phyloP scores from a whole-genome alignment of 2,329 filamentous ascomycete genomes.

The Fusarium piperis region DNA sequence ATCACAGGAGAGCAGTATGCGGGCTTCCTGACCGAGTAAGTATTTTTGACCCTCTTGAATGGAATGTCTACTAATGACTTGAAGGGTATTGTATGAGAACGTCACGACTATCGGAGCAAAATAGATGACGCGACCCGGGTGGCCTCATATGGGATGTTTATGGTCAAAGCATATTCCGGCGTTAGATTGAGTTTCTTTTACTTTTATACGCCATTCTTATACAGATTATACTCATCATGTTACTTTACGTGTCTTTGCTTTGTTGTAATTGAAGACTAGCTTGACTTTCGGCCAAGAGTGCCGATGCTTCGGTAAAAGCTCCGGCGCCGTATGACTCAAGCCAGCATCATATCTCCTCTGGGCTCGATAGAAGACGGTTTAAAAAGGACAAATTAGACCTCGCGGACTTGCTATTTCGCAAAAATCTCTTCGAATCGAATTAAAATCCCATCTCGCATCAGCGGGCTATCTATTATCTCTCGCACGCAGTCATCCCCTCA shows the following conservation, averaged over 20 bases:
- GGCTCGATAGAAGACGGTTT: background rate
- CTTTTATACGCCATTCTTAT: background rate
- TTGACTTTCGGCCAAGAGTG: background rate
- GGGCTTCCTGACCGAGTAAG: conserved; percentile 7
- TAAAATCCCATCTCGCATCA: no score
- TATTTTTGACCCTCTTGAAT: no score
- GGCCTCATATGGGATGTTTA: background rate
- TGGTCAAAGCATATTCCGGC: background rate
- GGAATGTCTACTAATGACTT: background rate
- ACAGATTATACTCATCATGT: background rate
- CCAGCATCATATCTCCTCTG: background rate
- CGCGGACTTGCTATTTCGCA: background rate
- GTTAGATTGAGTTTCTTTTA: background rate
- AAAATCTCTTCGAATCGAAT: no score
- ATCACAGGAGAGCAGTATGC: conserved; percentile 12
- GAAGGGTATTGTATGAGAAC: background rate
- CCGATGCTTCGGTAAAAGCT: background rate
- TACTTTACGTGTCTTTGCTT: background rate
- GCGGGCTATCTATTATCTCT: no score
- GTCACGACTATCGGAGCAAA: background rate
- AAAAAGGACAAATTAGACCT: background rate
- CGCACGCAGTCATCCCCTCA: no score
- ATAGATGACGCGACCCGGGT: background rate
- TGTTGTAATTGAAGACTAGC: background rate
- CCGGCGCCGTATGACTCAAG: background rate